A percentile compares a stretch with the other conserved stretches of the same genome.
phyloP scores from a whole-genome alignment of 805 yeast genomes.

The Candida odintsovae region DNA sequence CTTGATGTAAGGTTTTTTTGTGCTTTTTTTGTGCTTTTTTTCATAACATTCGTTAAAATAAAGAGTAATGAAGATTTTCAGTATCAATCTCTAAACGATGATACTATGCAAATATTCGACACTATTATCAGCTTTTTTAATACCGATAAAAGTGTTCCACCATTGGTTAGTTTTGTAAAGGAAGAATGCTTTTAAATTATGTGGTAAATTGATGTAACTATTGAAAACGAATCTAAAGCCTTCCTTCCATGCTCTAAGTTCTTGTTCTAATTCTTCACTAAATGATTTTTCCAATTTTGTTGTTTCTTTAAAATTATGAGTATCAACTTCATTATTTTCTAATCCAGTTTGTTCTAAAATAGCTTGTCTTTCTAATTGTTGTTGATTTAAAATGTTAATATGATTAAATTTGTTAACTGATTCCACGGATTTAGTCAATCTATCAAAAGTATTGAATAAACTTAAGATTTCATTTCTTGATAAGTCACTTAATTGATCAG shows the following conservation, averaged over 20 bases:
- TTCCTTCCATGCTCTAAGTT: slow-evolving; percentile 43
- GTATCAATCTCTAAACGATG: slow-evolving; percentile 2
- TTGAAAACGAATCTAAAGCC: slow-evolving; percentile 60
- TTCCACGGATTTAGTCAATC: slow-evolving; percentile 78
- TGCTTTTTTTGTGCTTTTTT: not conserved
- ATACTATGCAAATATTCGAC: slow-evolving; percentile 19
- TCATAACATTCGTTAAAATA: not conserved
- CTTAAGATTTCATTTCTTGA: slow-evolving; percentile 85
- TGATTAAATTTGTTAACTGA: slow-evolving; percentile 68
- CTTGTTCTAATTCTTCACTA: slow-evolving; percentile 43
- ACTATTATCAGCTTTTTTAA: slow-evolving; percentile 22
- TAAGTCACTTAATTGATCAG: slow-evolving; percentile 45
- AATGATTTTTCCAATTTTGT: slow-evolving; percentile 9
- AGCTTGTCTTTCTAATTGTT: not conserved
- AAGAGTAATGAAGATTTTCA: not conserved
- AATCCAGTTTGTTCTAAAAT: slow-evolving; percentile 2
- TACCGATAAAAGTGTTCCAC: slow-evolving; percentile 80
- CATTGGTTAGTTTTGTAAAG: slow-evolving; percentile 44
- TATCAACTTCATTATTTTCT: slow-evolving; percentile 6
- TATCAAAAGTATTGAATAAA: slow-evolving; percentile 84
- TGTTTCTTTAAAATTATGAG: not conserved
- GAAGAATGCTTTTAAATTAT: slow-evolving; percentile 43
- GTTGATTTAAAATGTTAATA: slow-evolving; percentile 32
- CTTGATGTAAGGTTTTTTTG: too few relatives aligned
- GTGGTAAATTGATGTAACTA: slow-evolving; percentile 70